These are phyloP conservation scores for Ramalina intermedia DNA, from an alignment of 495 filamentous ascomycete species.

Conservation along the genomic window DNA sequence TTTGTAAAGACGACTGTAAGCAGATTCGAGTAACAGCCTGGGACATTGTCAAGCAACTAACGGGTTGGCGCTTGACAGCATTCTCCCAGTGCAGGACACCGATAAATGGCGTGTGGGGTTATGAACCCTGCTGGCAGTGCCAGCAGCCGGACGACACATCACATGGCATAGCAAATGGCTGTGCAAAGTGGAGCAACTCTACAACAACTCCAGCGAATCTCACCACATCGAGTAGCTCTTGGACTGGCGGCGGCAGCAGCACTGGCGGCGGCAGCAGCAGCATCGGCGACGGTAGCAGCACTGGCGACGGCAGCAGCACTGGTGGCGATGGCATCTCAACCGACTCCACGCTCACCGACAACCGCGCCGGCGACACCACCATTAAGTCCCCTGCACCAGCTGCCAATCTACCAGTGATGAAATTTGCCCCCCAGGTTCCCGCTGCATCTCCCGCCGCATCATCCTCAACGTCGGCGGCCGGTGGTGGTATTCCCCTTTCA, in stretches of 20 bases:
- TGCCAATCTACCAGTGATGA: too few relatives aligned
- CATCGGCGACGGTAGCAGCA: too few relatives aligned
- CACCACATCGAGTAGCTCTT: background rate
- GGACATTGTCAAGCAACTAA: background rate
- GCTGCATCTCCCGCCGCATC: background rate
- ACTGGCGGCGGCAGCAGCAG: background rate
- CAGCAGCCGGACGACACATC: background rate
- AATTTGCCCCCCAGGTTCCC: background rate
- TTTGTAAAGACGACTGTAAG: background rate
- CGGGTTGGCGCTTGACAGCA: background rate
- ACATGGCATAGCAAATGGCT: too few relatives aligned
- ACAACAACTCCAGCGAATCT: background rate
- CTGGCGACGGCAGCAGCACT: background rate
- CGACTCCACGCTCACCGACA: background rate
- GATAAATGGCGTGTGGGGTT: background rate
- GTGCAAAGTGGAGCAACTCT: background rate
- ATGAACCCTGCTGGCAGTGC: constrained; percentile 1
- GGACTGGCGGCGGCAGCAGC: background rate
- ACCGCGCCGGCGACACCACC: background rate
- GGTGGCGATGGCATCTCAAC: background rate
- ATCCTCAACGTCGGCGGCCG: background rate
- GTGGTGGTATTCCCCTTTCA: too few relatives aligned
- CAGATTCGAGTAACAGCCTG: background rate
- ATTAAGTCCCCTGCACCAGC: background rate
- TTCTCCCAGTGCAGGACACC: background rate